phyloP scores from a whole-genome alignment of 2,329 filamentous ascomycete species.

The Monilinia polystroma region DNA sequence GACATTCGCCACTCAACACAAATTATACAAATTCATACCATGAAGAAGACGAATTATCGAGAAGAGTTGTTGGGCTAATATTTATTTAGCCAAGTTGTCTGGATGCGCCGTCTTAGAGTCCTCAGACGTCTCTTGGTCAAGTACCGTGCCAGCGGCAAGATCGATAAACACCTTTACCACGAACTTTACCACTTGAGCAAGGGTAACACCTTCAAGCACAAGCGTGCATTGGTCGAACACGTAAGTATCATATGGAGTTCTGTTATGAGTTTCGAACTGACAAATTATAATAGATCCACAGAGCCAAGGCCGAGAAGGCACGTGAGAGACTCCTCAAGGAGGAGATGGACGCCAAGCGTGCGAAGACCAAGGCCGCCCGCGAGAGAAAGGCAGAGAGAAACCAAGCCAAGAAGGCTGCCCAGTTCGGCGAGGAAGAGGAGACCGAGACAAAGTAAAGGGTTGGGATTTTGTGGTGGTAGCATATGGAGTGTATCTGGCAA shows the following conservation, averaged over 20 bases:
- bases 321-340: slow-evolving; percentile 96
- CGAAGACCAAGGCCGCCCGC: slow-evolving; percentile 99
- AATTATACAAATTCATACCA: slow-evolving; percentile 28
- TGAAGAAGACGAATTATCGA: slow-evolving; percentile 21
- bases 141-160: slow-evolving; percentile 99
- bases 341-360: slow-evolving; percentile 99
- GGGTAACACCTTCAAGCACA: slow-evolving; percentile 99
- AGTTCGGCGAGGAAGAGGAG: slow-evolving; percentile 68
- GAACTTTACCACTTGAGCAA: slow-evolving; percentile 99
- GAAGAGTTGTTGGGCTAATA: slow-evolving; percentile 36
- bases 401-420: slow-evolving; percentile 83
- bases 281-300: slow-evolving; percentile 75
- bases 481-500: slow-evolving; percentile 41
- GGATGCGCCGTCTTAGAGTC: slow-evolving; percentile 99
- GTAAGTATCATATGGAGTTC: slow-evolving; percentile 63
- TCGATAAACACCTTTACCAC: slow-evolving; percentile 99
- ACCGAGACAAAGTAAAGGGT: slow-evolving; percentile 41
- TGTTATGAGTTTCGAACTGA: slow-evolving; percentile 27
- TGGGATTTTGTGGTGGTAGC: slow-evolving; percentile 37
- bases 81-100: slow-evolving; percentile 79
- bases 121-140: slow-evolving; percentile 98
- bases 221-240: slow-evolving; percentile 99
- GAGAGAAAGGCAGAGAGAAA: slow-evolving; percentile 96
- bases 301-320: slow-evolving; percentile 98
- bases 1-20: slow-evolving; percentile 38